Conservation (phyloP, 1,284 basidiomycete species). For the Irpex sp. region DNA sequence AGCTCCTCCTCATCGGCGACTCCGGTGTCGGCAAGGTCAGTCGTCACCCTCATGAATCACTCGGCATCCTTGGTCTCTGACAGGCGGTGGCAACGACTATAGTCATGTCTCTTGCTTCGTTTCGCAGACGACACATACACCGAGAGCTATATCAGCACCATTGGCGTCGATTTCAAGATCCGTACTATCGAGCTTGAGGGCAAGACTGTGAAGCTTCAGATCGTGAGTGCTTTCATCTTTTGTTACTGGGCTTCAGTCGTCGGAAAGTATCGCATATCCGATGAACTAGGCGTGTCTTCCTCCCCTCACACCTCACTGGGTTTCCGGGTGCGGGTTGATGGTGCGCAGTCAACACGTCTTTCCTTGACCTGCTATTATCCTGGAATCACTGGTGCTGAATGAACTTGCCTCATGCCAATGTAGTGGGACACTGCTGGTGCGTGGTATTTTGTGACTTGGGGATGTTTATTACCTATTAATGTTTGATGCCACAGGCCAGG, state of each 20-base stretch:
- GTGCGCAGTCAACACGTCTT: neutral
- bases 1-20: constrained; percentile 89
- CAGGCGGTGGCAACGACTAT: constrained; percentile 14
- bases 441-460: constrained; percentile 11
- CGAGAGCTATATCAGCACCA: constrained; percentile 98
- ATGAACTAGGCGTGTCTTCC: neutral
- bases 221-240: constrained; percentile 61
- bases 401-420: neutral
- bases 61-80: neutral
- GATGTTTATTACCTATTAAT: neutral
- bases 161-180: constrained; percentile 99
- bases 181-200: constrained; percentile 99
- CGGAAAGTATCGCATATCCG: neutral
- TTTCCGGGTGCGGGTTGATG: neutral
- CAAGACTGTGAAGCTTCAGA: constrained; percentile 99
- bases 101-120: constrained; percentile 97
- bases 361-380: neutral
- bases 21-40: constrained; percentile 95
- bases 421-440: constrained; percentile 95
- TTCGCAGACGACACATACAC: constrained; percentile 99
- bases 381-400: neutral
- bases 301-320: no score
- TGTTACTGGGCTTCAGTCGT: neutral
- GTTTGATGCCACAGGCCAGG: constrained; percentile 60
- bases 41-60: constrained; percentile 15